Base-by-base conservation (phyloP, 2,329 filamentous ascomycete species). In the Seiridium unicorne region DNA sequence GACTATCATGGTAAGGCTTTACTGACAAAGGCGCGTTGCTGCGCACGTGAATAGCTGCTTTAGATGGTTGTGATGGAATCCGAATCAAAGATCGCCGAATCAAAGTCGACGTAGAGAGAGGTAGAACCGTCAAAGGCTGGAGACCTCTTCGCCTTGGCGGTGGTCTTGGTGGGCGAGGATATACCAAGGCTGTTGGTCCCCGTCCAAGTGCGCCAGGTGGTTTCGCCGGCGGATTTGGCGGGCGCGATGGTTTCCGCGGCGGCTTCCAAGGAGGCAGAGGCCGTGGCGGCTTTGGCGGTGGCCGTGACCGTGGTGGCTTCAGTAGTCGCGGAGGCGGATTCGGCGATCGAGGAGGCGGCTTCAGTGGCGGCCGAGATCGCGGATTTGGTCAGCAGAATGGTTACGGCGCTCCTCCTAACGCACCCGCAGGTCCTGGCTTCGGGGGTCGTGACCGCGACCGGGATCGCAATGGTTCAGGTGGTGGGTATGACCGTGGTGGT, bases 91-190 rank as follows among this genome's bases (percentile, higher is more conserved):
- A 96, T 73, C 88, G 94, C 71, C 88, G 90, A 69, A 91, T 98
- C 70, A 87, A 97, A 72, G 93, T 98, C 70, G 95, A 99, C 73
- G 94, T 98, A 62, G 95, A 99, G 78, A 89, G 95, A 71, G 95
- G 95, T 66, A 90, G 95, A 68, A 98, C 95, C 38, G 92, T 97
- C 46, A 91, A 91, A 71, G 92, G 90, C 54, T 99, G 95, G 95
- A 90, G 91, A 71, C 95, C 95, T 63, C 89, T 91, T 67, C 89
- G 95, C 64, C 89, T 96, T 57, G 95, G 94, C 60, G 95, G 95
- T 65, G 95, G 95, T 51, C 85, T 97, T 3, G 95, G 95, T 63
- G 94, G 94, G 51, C 89, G 95, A 69, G 91, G 92, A 65, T 98
- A 98, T 76, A 98, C 94, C 60, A 96, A 94, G 76, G 86, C 89